A percentile compares a stretch with the other conserved stretches of the same genome.
These are phyloP conservation scores for Sarocladiaceae sp. DNA, from an alignment of 2,329 filamentous ascomycete genomes.

Conservation along the genomic window DNA sequence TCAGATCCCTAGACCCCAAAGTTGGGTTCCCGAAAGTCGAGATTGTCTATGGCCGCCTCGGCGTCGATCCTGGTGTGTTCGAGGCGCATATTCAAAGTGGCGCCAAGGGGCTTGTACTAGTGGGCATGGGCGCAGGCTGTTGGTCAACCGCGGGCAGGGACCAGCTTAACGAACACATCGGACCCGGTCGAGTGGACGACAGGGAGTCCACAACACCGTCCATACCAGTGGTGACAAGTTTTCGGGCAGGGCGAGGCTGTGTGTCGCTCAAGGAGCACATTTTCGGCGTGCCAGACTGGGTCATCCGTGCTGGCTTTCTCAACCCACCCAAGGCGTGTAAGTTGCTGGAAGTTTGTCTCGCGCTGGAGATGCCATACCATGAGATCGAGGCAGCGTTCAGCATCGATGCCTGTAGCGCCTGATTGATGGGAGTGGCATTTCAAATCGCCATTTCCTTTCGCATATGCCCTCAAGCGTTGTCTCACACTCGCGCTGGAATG, in stretches of 20 bases:
- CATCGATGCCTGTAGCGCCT: not conserved
- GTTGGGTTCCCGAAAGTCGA: constrained; percentile 48
- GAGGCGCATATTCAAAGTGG: constrained; percentile 43
- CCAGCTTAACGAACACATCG: constrained; percentile 39
- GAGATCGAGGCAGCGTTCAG: constrained; percentile 25
- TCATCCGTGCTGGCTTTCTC: constrained; percentile 44
- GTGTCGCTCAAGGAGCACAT: constrained; percentile 31
- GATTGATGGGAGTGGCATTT: not conserved
- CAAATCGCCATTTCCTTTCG: not conserved
- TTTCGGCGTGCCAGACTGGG: constrained; percentile 21
- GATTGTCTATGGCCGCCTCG: constrained; percentile 52
- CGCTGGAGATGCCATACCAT: constrained; percentile 21
- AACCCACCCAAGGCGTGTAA: constrained; percentile 54
- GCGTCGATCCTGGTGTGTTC: constrained; percentile 42
- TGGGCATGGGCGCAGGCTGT: constrained; percentile 51
- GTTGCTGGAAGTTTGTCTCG: constrained; percentile 40
- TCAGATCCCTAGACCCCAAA: constrained; percentile 21
- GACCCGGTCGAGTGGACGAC: constrained; percentile 32
- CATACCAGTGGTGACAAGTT: constrained; percentile 45
- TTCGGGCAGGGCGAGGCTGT: constrained; percentile 47
- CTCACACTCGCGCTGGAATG: not conserved
- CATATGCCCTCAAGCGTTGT: not conserved
- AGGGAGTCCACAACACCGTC: not conserved
- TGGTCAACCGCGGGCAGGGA: constrained; percentile 34
- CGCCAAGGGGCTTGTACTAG: constrained; percentile 50